These are phyloP conservation scores for Magnolia officinalis DNA, from an alignment of 164 flowering plant species.

Conservation along the genomic window DNA sequence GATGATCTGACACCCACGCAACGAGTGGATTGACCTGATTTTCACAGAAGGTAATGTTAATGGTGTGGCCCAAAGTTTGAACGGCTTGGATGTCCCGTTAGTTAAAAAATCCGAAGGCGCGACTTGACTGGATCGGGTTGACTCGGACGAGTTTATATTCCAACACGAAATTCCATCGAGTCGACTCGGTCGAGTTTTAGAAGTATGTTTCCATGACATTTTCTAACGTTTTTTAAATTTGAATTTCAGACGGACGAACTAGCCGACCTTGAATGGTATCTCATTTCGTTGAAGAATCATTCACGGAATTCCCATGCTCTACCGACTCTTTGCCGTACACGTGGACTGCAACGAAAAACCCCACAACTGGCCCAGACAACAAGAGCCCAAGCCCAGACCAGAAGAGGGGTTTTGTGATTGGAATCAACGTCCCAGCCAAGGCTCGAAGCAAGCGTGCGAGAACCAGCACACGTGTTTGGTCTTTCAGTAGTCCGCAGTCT, in stretches of 20 bases:
- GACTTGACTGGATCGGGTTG: too few relatives aligned
- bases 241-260: constrained; percentile 52
- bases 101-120: too few relatives aligned
- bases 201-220: too few relatives aligned
- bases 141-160: too few relatives aligned
- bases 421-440: constrained; percentile 36
- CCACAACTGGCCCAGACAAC: not conserved
- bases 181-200: too few relatives aligned
- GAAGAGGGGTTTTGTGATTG: constrained; percentile 16
- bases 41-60: too few relatives aligned
- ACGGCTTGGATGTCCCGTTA: too few relatives aligned
- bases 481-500: constrained; percentile 15
- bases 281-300: constrained; percentile 72
- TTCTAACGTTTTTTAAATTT: not conserved
- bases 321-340: constrained; percentile 1
- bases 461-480: constrained; percentile 30
- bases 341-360: not conserved
- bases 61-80: too few relatives aligned
- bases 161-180: too few relatives aligned
- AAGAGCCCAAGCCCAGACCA: constrained; percentile 23
- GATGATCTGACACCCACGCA: too few relatives aligned
- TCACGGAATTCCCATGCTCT: constrained; percentile 36
- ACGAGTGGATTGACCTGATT: too few relatives aligned
- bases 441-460: constrained; percentile 57
- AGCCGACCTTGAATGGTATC: constrained; percentile 71